phyloP scores from a whole-genome alignment of 2,329 filamentous ascomycete genomes.

The Arthrobotrys musiformis region DNA sequence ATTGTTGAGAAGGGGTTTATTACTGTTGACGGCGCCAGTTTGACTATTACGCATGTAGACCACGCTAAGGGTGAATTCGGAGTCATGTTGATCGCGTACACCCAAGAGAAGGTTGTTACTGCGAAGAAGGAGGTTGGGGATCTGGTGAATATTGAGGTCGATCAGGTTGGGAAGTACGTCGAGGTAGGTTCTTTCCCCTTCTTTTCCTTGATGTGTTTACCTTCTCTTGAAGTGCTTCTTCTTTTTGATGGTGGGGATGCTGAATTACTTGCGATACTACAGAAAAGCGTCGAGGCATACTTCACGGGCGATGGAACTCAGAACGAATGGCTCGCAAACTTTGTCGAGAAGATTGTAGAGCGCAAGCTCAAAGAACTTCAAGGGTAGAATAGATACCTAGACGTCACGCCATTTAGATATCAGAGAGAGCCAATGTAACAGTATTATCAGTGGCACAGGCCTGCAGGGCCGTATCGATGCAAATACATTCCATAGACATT shows the following conservation, averaged over 20 bases:
- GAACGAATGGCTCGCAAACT: conserved; percentile 73
- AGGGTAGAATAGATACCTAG: too few relatives aligned
- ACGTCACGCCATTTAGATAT: too few relatives aligned
- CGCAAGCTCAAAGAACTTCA: conserved; percentile 65
- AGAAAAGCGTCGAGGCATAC: conserved; percentile 58
- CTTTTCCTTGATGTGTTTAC: background rate
- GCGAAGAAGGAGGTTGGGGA: conserved; percentile 82
- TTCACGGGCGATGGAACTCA: conserved; percentile 65
- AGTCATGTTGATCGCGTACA: conserved; percentile 97
- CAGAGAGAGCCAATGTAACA: too few relatives aligned
- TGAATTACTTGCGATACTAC: background rate
- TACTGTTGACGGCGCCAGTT: conserved; percentile 89
- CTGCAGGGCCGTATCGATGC: too few relatives aligned
- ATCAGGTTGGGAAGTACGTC: conserved; percentile 76
- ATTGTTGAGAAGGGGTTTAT: conserved; percentile 97
- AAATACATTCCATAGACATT: too few relatives aligned
- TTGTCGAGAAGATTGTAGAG: conserved; percentile 79
- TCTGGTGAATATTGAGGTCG: conserved; percentile 89
- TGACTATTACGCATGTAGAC: conserved; percentile 88
- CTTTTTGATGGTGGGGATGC: background rate
- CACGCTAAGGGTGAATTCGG: conserved; percentile 84
- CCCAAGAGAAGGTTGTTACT: conserved; percentile 88
- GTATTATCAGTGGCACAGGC: too few relatives aligned
- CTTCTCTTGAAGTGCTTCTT: background rate
- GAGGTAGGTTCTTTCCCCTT: conserved; percentile 60